Evolutionary conservation across 495 filamentous ascomycete genomes (phyloP).

Genomic region (Echria macrotheca): DNA sequence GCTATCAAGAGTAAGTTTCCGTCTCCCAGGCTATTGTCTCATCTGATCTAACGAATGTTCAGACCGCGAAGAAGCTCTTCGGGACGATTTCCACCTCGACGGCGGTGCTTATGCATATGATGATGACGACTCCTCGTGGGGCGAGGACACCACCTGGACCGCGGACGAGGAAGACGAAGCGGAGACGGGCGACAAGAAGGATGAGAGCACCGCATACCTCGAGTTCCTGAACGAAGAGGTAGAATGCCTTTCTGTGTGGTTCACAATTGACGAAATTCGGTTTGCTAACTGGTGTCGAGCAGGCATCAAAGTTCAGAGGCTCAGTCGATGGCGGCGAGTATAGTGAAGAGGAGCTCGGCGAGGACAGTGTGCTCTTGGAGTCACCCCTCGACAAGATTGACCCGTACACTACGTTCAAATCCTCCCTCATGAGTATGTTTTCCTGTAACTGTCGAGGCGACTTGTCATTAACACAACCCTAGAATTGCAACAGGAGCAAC

Average conservation of each 20-base stretch:
- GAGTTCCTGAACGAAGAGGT: slow-evolving; percentile 93
- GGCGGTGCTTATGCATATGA: slow-evolving; percentile 66
- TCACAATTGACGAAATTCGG: slow-evolving; percentile 14
- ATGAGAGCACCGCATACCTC: slow-evolving; percentile 90
- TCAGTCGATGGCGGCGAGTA: slow-evolving; percentile 47
- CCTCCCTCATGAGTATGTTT: slow-evolving; percentile 71
- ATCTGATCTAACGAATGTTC: too few relatives aligned
- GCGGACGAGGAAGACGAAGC: slow-evolving; percentile 43
- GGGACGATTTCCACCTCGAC: slow-evolving; percentile 75
- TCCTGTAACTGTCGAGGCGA: not conserved
- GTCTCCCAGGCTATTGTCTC: too few relatives aligned
- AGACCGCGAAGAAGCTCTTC: slow-evolving; percentile 89
- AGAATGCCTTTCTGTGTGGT: slow-evolving; percentile 16
- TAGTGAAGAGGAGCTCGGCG: slow-evolving; percentile 82
- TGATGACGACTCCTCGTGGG: slow-evolving; percentile 76
- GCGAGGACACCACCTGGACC: slow-evolving; percentile 61
- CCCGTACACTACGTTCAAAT: slow-evolving; percentile 82
- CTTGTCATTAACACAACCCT: slow-evolving; percentile 21
- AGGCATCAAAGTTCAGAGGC: slow-evolving; percentile 88
- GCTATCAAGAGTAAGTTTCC: slow-evolving; percentile 69
- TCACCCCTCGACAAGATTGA: slow-evolving; percentile 92
- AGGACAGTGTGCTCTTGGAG: slow-evolving; percentile 87
- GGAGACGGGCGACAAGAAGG: slow-evolving; percentile 61
- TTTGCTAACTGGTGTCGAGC: slow-evolving; percentile 28
- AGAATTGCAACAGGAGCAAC: slow-evolving; percentile 88